These are phyloP conservation scores for Neurospora sp. DNA, from an alignment of 2,329 filamentous ascomycete genomes.

Conservation along the genomic window DNA sequence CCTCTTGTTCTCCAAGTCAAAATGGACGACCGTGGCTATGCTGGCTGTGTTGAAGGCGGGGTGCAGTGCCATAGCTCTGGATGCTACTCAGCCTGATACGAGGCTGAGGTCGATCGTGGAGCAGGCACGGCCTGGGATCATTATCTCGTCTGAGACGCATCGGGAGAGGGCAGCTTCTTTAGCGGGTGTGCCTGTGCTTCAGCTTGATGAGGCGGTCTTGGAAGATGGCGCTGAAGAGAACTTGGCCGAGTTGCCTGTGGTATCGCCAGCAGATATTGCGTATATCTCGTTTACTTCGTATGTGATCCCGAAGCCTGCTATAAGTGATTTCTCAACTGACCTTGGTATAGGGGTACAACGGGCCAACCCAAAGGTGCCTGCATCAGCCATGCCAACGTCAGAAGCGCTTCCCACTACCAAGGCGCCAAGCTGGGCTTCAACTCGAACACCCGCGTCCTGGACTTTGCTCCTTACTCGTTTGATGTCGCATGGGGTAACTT, in stretches of 20 bases:
- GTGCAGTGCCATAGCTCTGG: conserved; percentile 17
- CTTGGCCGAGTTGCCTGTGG: not conserved
- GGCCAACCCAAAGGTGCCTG: not conserved
- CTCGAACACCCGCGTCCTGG: conserved; percentile 16
- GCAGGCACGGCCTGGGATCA: conserved; percentile 10
- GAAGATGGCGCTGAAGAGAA: not conserved
- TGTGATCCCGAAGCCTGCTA: no score
- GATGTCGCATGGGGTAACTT: conserved; percentile 32
- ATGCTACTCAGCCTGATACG: conserved; percentile 16
- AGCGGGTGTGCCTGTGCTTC: not conserved
- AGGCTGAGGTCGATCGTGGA: conserved; percentile 11
- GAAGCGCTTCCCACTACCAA: conserved; percentile 23
- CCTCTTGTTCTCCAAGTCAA: conserved; percentile 19
- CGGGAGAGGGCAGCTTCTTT: conserved; percentile 1
- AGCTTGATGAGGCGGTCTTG: not conserved
- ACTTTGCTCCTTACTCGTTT: conserved; percentile 30
- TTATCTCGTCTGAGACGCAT: conserved; percentile 10
- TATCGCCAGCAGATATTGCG: conserved; percentile 7
- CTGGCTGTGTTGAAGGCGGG: conserved; percentile 19
- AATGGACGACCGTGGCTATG: conserved; percentile 18
- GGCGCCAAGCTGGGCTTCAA: conserved; percentile 36
- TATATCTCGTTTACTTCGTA: not conserved
- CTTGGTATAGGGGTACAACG: no score
- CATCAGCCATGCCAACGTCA: conserved; percentile 10
- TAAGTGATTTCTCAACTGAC: no score